phyloP scores from a whole-genome alignment of 805 yeast genomes.

The Metschnikowia lochheadii region DNA sequence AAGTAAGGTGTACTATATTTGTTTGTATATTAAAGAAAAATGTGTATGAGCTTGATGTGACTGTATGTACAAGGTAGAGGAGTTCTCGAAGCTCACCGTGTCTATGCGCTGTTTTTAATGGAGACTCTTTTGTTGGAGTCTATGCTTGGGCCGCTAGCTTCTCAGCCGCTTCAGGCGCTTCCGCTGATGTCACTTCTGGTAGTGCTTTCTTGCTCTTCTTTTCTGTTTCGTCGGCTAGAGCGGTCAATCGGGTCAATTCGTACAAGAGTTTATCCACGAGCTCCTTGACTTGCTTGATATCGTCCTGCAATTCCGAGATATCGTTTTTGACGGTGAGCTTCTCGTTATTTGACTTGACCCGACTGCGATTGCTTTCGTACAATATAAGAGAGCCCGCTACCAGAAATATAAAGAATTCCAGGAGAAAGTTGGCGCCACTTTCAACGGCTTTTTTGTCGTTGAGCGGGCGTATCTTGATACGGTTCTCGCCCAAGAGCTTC shows the following conservation, averaged over 20 bases:
- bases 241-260: slow-evolving; percentile 12
- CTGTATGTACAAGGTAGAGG: not conserved
- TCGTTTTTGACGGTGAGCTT: slow-evolving; percentile 71
- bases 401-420: slow-evolving; percentile 71
- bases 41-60: not conserved
- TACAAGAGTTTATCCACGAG: slow-evolving; percentile 14
- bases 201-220: not conserved
- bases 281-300: slow-evolving; percentile 52
- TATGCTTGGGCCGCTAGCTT: not conserved
- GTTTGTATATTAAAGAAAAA: slow-evolving; percentile 15
- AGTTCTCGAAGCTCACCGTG: not conserved
- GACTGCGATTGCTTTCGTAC: slow-evolving; percentile 65
- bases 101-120: not conserved
- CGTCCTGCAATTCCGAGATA: slow-evolving; percentile 63
- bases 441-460: slow-evolving; percentile 81
- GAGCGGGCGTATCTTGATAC: slow-evolving; percentile 63
- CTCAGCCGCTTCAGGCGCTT: not conserved
- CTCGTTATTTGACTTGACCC: slow-evolving; percentile 58
- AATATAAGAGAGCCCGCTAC: slow-evolving; percentile 77
- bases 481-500: slow-evolving; percentile 52
- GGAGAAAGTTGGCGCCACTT: slow-evolving; percentile 72
- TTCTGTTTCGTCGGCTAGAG: slow-evolving; percentile 1
- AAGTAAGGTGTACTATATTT: slow-evolving; percentile 15
- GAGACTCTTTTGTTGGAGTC: not conserved
- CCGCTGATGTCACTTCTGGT: not conserved